Evolutionary conservation across 2,329 filamentous ascomycete genomes (phyloP).

Genomic region (Xylaria sp.): DNA sequence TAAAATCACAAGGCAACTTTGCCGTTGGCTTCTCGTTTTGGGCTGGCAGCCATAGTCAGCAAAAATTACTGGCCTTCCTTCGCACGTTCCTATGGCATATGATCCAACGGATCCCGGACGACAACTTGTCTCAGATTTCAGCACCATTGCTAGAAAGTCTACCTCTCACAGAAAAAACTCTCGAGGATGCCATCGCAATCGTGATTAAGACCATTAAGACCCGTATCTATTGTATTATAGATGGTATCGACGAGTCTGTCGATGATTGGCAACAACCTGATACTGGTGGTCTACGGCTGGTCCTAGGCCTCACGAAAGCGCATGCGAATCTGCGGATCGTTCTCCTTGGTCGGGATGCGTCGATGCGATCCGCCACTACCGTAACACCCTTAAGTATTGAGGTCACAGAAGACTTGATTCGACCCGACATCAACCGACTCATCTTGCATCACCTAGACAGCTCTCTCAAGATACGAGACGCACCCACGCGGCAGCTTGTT

Average conservation of each 20-base stretch:
- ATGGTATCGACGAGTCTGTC: constrained; percentile 21
- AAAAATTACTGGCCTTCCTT: constrained; percentile 11
- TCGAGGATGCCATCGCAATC: background rate
- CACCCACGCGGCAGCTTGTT: constrained; percentile 2
- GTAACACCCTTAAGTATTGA: constrained; percentile 1
- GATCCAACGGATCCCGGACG: constrained; percentile 8
- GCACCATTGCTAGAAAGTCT: background rate
- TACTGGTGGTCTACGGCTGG: background rate
- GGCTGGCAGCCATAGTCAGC: constrained; percentile 15
- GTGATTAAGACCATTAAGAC: background rate
- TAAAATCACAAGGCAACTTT: constrained; percentile 1
- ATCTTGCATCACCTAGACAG: constrained; percentile 6
- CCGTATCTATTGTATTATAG: constrained; percentile 12
- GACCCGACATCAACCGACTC: constrained; percentile 11
- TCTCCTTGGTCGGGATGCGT: constrained; percentile 14
- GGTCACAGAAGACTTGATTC: constrained; percentile 10
- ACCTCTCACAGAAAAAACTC: background rate
- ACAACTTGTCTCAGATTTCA: constrained; percentile 1
- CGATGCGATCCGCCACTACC: constrained; percentile 1
- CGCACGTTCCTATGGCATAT: constrained; percentile 21
- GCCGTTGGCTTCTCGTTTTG: constrained; percentile 18
- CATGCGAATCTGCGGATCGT: constrained; percentile 6
- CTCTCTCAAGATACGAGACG: constrained; percentile 10
- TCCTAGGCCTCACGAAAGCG: background rate
- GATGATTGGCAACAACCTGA: constrained; percentile 11